A percentile compares a stretch with the other conserved stretches of the same genome.
Conservation (phyloP, 768 basidiomycete species). For the Kwoniella pini region DNA sequence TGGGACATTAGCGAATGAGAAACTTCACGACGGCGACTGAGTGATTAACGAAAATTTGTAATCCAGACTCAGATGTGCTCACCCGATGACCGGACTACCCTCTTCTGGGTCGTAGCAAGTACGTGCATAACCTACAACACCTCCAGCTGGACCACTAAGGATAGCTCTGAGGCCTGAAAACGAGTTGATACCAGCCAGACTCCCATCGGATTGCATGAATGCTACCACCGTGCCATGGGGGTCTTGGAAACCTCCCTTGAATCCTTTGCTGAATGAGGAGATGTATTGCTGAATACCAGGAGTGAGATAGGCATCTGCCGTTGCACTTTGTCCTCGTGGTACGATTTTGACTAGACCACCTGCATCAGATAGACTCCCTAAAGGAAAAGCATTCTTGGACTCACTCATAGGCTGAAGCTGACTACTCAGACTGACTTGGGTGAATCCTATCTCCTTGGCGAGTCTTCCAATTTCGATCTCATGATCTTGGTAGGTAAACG, state of each 20-base stretch:
- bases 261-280: conserved; percentile 35
- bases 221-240: conserved; percentile 19
- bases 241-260: conserved; percentile 59
- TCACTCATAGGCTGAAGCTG: too few species aligned
- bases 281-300: conserved; percentile 39
- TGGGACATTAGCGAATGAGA: too few species aligned
- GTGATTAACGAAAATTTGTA: too few species aligned
- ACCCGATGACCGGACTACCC: conserved; percentile 77
- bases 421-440: too few species aligned
- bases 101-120: conserved; percentile 79
- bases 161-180: conserved; percentile 94
- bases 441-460: conserved; percentile 77
- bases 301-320: conserved; percentile 49
- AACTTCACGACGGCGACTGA: too few species aligned
- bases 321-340: conserved; percentile 33
- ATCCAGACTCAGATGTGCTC: too few species aligned
- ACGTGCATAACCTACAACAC: conserved; percentile 90
- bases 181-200: conserved; percentile 57
- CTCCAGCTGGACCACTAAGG: conserved; percentile 79
- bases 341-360: conserved; percentile 47
- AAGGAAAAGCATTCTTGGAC: too few species aligned
- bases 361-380: conserved; percentile 80
- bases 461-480: conserved; percentile 71
- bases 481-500: conserved; percentile 73
- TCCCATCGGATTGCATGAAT: conserved; percentile 89